These are phyloP conservation scores for Colletotrichum brevisporum DNA, from an alignment of 2,329 filamentous ascomycete species.

Conservation along the genomic window DNA sequence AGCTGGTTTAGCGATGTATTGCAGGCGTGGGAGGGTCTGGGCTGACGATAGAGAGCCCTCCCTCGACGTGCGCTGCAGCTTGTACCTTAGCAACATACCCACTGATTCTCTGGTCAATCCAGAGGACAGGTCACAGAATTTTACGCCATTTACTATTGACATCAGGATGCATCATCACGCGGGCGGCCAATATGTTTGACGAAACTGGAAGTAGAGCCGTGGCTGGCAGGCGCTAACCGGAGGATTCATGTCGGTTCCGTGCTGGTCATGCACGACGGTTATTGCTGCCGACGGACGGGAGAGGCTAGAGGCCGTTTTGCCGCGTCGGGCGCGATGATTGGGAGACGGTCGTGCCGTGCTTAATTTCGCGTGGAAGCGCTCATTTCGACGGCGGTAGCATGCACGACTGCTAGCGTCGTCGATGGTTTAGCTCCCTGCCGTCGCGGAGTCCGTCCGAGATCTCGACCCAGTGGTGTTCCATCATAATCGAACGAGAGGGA, in stretches of 20 bases:
- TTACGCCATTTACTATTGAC: slow-evolving; percentile 17
- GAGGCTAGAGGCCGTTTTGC: background rate
- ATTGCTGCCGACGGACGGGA: slow-evolving; percentile 7
- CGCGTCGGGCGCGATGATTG: slow-evolving; percentile 27
- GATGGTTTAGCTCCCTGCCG: too few species aligned
- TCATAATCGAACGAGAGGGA: slow-evolving; percentile 10
- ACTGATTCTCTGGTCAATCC: slow-evolving; percentile 19
- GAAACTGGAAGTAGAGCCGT: slow-evolving; percentile 9
- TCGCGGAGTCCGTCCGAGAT: background rate
- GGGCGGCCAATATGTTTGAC: background rate
- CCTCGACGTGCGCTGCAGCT: slow-evolving; percentile 12
- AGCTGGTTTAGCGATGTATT: slow-evolving; percentile 25
- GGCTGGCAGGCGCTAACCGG: background rate
- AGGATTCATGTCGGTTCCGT: slow-evolving; percentile 17
- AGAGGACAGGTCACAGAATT: slow-evolving; percentile 5
- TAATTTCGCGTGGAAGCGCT: slow-evolving; percentile 39
- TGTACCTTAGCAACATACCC: slow-evolving; percentile 38
- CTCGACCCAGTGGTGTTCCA: background rate
- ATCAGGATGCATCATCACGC: background rate
- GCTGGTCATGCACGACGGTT: slow-evolving; percentile 4
- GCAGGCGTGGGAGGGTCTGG: slow-evolving; percentile 19
- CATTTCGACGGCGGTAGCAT: slow-evolving; percentile 34
- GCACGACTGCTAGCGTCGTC: slow-evolving; percentile 19
- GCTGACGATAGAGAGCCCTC: slow-evolving; percentile 19
- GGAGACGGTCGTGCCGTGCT: slow-evolving; percentile 19